Base-by-base conservation (phyloP, 164 flowering plant species). In the Liquidambar formosana region DNA sequence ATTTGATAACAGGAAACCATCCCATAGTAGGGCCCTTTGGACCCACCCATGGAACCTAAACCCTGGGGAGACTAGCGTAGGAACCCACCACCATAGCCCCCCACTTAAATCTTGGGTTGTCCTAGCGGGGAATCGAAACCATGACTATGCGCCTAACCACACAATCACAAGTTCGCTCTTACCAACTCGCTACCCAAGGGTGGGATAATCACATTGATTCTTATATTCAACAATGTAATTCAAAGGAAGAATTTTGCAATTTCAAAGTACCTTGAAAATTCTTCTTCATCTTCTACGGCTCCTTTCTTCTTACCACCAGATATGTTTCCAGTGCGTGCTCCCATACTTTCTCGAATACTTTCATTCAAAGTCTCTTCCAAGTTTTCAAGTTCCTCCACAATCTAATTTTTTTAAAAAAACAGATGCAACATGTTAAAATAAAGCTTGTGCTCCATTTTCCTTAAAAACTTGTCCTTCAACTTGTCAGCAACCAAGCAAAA, bases 311-410 rank as follows among this genome's bases (percentile, higher is more conserved):
- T 88, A 44, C 86, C 81, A 70, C 53, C 74, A 22, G 73, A 61
- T 47, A 19, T 70, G 74, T 69, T 86, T 58, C 94, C 94, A 56
- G 76, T 28, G 57, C 88, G 94, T 33, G 97, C 99, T 67, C 99
- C 96, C 57, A 90, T 1, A 63, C 99, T 96, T 83, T 96, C 99
- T 69, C 84, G 84, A 57, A 93, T 96, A 78, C 98, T 96, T 57
- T 96, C 99, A 81, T 96, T 96, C 51, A 96, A 61, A 23, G 99
- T 96, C 83, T 96, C 98, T 73, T 96, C 99, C 80, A 96, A 79
- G 77, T 82, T 96, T 64, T 96, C 99, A 73, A 96, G 91, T 78
- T 96, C 99, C 77, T 96, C 99, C 85, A 87, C 23, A 10, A 96
- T 77, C 99, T 96, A 71, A n/a, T 22, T 1, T 46, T 44, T 38